phyloP scores from a whole-genome alignment of 345 rosid genomes.

The Bretschneidera sinensis region DNA sequence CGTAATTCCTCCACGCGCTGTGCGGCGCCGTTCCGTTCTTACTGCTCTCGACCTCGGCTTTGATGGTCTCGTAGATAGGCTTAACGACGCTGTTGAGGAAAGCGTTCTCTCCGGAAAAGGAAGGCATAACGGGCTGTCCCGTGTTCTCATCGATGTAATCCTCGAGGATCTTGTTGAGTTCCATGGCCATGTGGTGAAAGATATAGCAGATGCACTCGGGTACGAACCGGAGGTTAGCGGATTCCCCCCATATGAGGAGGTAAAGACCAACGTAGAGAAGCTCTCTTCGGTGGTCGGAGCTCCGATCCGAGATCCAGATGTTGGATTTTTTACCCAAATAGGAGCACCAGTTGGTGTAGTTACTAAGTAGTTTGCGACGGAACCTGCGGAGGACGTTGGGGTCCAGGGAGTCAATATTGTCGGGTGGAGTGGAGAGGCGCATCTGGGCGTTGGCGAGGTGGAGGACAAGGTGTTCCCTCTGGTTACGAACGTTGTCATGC shows the following conservation, averaged over 20 bases:
- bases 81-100: constrained; percentile 63
- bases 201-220: constrained; percentile 87
- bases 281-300: constrained; percentile 63
- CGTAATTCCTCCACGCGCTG: constrained; percentile 88
- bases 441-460: constrained; percentile 95
- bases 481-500: constrained; percentile 74
- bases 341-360: constrained; percentile 87
- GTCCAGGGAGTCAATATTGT: constrained; percentile 79
- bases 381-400: constrained; percentile 61
- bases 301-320: constrained; percentile 86
- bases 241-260: constrained; percentile 87
- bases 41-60: constrained; percentile 76
- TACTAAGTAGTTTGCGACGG: constrained; percentile 60
- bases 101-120: constrained; percentile 71
- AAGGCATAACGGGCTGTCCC: constrained; percentile 79
- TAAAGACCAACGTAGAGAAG: constrained; percentile 65
- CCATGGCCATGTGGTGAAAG: constrained; percentile 92
- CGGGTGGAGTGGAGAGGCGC: constrained; percentile 93
- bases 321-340: constrained; percentile 73
- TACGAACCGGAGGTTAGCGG: constrained; percentile 81
- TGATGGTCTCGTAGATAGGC: constrained; percentile 75
- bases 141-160: constrained; percentile 88
- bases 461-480: constrained; percentile 88
- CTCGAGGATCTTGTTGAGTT: constrained; percentile 70
- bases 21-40: constrained; percentile 95